Percentiles rank a stretch among this genome's conserved stretches.
phyloP scores from a whole-genome alignment of 495 filamentous ascomycete genomes.

The Schizothecium vesticola region DNA sequence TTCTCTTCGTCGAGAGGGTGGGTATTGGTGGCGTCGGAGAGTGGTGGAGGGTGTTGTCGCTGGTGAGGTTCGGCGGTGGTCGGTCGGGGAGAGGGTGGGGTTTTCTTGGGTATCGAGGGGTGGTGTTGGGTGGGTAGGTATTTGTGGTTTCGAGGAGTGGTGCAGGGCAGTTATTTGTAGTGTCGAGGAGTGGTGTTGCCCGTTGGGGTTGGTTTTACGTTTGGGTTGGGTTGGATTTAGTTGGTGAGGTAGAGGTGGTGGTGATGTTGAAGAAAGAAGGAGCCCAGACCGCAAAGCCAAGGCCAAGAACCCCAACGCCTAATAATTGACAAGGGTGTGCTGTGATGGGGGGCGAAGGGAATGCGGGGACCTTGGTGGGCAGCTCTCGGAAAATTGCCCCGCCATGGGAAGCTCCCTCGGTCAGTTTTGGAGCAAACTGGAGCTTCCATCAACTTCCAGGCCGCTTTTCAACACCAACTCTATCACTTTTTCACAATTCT shows the following conservation, averaged over 20 bases:
- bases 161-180: neutral
- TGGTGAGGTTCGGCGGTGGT: neutral
- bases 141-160: no score
- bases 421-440: constrained; percentile 1
- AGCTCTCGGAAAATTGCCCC: constrained; percentile 10
- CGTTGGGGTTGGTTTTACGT: neutral
- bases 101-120: neutral
- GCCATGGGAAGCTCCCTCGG: constrained; percentile 2
- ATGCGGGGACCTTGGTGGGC: constrained; percentile 5
- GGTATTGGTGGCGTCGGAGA: neutral
- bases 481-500: neutral
- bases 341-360: constrained; percentile 2
- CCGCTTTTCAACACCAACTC: neutral
- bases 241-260: neutral
- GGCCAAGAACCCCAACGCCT: neutral
- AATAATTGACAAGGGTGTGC: neutral
- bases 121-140: no score
- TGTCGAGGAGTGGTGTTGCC: neutral
- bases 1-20: no score
- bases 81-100: no score
- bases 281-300: neutral
- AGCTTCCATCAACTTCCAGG: constrained; percentile 25
- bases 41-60: neutral
- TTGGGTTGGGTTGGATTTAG: neutral
- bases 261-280: neutral